Conservation (phyloP, 495 filamentous ascomycete genomes). For the Pyronema omphalodes region DNA sequence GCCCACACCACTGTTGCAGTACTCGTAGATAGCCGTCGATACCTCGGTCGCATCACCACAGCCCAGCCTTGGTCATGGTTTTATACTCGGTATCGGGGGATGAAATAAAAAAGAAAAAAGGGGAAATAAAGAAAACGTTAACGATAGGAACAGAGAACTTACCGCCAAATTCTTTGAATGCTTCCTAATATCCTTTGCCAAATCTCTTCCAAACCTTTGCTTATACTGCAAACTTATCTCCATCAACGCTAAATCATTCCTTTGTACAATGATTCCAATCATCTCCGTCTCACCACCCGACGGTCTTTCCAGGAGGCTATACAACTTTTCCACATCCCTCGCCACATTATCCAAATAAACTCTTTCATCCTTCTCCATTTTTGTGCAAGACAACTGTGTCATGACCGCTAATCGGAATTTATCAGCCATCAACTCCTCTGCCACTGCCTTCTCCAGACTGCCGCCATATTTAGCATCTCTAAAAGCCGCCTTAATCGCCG, state of each 20-base stretch:
- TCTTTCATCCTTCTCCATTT: conserved; percentile 57
- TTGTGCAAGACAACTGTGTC: conserved; percentile 47
- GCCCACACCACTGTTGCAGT: too few relatives aligned
- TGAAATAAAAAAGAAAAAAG: too few relatives aligned
- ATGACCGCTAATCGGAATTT: conserved; percentile 88
- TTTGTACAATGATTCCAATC: conserved; percentile 63
- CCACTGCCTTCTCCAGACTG: conserved; percentile 63
- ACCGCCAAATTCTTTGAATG: conserved; percentile 85
- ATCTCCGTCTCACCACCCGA: conserved; percentile 82
- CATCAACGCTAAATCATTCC: conserved; percentile 62
- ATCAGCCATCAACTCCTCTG: conserved; percentile 58
- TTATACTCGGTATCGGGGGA: background rate
- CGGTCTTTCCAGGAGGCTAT: conserved; percentile 42
- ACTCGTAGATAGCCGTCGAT: background rate
- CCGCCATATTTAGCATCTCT: conserved; percentile 82
- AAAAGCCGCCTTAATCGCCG: conserved; percentile 84
- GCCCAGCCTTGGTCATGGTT: background rate
- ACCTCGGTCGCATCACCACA: conserved; percentile 3
- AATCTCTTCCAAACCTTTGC: conserved; percentile 49
- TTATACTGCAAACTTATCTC: conserved; percentile 65
- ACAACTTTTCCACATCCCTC: conserved; percentile 53
- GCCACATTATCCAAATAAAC: conserved; percentile 39
- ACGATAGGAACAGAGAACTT: conserved; percentile 6
- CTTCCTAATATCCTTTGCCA: conserved; percentile 67
- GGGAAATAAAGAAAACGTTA: background rate